Evolutionary conservation across 495 filamentous ascomycete species (phyloP), one percentile per base, ranked within the genome.

Genomic region (Daldinia caldariorum): DNA sequence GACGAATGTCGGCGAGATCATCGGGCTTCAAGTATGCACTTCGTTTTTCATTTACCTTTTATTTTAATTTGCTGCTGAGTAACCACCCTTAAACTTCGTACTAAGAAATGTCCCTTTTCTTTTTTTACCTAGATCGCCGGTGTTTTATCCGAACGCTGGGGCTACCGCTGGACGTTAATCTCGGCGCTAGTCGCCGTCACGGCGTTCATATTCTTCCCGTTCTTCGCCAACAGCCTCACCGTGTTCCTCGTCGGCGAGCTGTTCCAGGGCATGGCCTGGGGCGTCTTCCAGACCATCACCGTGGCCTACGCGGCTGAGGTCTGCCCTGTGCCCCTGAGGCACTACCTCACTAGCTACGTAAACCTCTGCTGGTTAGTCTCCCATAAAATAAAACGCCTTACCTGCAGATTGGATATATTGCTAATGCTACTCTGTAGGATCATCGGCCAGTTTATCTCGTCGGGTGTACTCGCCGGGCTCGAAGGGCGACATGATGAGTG

Each of bases 221-320:
- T 89, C 82, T 91, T 90, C 41, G 88, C 90, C 26, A 79, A 82
- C 6, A 88, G 80, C 58, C 82, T 92, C 39, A 76, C 86, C 41
- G 75, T 88, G 7, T 83, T 94, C 34, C 80, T 89, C 12, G 86
- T 84, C 6, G 90, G 86, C 38, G 90, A 90, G 74, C 84, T 93
- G 37, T 82, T 94, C 54, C 87, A 88, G 61, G 90, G 90, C 59
- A 86, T 94, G 67, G 89, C 90, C 4, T 92, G 89, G 89, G 91
- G 91, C 58, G 78, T 86, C 55, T 88, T 84, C 77, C 82, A 83
- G 58, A 85, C 83, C 16, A 79, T 87, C 63, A 82, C 82, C 0
- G 80, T 83, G 0, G 77, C 85, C 0, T 88, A 88, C 63, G 81
- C 84, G 0, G 84, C 84, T 10, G 87, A 89, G 65, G 86, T 90